phyloP scores from a whole-genome alignment of 176 grass and related monocot species.

The Aegilops longissima region DNA sequence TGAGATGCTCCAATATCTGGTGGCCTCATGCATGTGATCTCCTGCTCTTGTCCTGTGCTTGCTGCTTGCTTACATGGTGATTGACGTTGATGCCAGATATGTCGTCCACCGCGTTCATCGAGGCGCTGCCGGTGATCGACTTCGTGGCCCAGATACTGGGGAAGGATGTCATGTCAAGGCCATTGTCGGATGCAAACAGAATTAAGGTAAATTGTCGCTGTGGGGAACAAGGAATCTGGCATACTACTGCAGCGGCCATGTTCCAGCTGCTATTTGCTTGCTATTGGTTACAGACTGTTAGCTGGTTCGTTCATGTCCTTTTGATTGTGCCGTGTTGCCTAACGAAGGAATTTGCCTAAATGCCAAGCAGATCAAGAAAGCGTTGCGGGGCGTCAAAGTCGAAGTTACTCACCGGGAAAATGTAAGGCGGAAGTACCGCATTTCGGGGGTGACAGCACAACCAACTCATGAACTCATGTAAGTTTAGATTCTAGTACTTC shows the following conservation, averaged over 20 bases:
- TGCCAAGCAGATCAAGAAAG: constrained; percentile 88
- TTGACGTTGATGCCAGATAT: constrained; percentile 59
- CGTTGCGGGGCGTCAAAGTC: constrained; percentile 90
- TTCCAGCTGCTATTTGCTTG: constrained; percentile 33
- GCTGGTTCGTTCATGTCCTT: constrained; percentile 22
- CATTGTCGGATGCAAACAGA: constrained; percentile 87
- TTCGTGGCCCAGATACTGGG: constrained; percentile 89
- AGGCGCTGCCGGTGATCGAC: constrained; percentile 87
- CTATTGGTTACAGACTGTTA: constrained; percentile 6
- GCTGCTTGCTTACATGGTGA: constrained; percentile 18
- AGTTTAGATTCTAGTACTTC: constrained; percentile 4
- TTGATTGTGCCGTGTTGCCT: background rate
- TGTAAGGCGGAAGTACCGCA: constrained; percentile 96
- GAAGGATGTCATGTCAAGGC: constrained; percentile 80
- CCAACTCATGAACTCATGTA: constrained; percentile 97
- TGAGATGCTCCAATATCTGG: constrained; percentile 26
- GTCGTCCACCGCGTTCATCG: constrained; percentile 91
- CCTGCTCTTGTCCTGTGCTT: constrained; percentile 22
- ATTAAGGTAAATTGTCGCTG: constrained; percentile 62
- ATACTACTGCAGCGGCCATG: constrained; percentile 33
- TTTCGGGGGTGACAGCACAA: constrained; percentile 80
- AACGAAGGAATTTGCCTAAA: background rate
- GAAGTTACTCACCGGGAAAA: constrained; percentile 98
- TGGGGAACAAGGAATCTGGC: constrained; percentile 31
- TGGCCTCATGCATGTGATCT: constrained; percentile 39